Conservation (phyloP, 2,329 filamentous ascomycete species). For the Colletotrichum cuscutae region DNA sequence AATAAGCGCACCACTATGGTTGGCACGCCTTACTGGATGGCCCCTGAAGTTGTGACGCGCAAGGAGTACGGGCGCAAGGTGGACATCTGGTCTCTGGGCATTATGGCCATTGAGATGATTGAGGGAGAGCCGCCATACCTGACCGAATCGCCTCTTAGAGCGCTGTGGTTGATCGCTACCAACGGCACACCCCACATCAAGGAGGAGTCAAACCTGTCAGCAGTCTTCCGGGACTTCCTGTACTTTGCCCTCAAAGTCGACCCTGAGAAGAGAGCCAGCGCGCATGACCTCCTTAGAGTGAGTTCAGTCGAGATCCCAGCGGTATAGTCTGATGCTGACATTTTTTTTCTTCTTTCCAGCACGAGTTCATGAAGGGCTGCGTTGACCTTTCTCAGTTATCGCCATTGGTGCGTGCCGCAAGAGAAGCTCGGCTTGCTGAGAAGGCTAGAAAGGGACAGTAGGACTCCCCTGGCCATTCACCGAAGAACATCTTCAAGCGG, state of each 20-base stretch:
- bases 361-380: slow-evolving; percentile 83
- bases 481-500: slow-evolving; percentile 30
- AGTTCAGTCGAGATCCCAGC: slow-evolving; percentile 45
- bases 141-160: slow-evolving; percentile 91
- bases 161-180: slow-evolving; percentile 95
- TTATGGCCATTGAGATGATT: slow-evolving; percentile 99
- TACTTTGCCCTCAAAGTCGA: slow-evolving; percentile 95
- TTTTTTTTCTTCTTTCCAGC: slow-evolving; percentile 56
- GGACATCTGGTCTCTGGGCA: slow-evolving; percentile 97
- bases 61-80: slow-evolving; percentile 99
- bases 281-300: slow-evolving; percentile 92
- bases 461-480: slow-evolving; percentile 23
- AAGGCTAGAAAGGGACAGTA: slow-evolving; percentile 74
- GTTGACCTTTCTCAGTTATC: slow-evolving; percentile 81
- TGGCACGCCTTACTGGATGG: slow-evolving; percentile 99
- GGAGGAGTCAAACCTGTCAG: slow-evolving; percentile 84
- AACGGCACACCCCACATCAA: slow-evolving; percentile 97
- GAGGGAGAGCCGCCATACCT: slow-evolving; percentile 97
- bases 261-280: slow-evolving; percentile 94
- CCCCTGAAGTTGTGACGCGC: slow-evolving; percentile 94
- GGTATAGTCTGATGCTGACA: background rate
- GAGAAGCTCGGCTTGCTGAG: slow-evolving; percentile 87
- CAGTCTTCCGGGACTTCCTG: slow-evolving; percentile 90
- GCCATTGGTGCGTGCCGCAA: slow-evolving; percentile 86
- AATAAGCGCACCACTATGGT: slow-evolving; percentile 99